Conservation (phyloP, 2,329 filamentous ascomycete genomes). For the Trichophyton equinum region DNA sequence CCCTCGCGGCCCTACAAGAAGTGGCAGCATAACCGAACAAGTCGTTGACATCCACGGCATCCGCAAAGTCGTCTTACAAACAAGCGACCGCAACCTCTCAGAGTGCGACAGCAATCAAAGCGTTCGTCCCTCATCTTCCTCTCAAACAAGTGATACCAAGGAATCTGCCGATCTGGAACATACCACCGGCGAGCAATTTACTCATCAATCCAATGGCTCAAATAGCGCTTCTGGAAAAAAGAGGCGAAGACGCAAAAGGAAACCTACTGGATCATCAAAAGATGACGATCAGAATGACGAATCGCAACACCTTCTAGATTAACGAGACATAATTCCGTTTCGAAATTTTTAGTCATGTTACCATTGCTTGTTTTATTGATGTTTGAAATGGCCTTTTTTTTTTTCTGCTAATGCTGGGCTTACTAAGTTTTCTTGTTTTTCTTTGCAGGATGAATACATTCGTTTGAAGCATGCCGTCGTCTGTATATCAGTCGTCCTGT, state of each 20-base stretch:
- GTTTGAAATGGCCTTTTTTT: background rate
- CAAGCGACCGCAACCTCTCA: constrained; percentile 40
- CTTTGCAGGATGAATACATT: background rate
- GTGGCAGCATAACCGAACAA: constrained; percentile 68
- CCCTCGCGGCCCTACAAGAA: constrained; percentile 41
- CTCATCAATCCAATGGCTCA: background rate
- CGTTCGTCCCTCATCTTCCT: background rate
- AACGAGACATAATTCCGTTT: background rate
- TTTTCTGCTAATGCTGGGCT: too few relatives aligned
- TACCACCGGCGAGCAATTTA: background rate
- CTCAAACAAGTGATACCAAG: background rate
- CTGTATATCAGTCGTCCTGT: background rate
- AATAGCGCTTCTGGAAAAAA: constrained; percentile 5
- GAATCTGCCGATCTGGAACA: background rate
- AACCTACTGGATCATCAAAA: constrained; percentile 6
- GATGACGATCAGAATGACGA: background rate
- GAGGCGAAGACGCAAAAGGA: constrained; percentile 11
- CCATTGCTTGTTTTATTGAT: background rate
- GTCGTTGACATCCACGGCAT: constrained; percentile 62
- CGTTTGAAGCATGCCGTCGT: background rate
- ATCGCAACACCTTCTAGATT: constrained; percentile 1
- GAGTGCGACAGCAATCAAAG: constrained; percentile 6
- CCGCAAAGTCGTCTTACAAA: constrained; percentile 63
- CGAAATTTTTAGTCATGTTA: background rate
- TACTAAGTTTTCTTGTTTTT: background rate